These are phyloP conservation scores for Vaccinium vitisidaea DNA, from an alignment of 148 eudicot genomes.

Conservation along the genomic window DNA sequence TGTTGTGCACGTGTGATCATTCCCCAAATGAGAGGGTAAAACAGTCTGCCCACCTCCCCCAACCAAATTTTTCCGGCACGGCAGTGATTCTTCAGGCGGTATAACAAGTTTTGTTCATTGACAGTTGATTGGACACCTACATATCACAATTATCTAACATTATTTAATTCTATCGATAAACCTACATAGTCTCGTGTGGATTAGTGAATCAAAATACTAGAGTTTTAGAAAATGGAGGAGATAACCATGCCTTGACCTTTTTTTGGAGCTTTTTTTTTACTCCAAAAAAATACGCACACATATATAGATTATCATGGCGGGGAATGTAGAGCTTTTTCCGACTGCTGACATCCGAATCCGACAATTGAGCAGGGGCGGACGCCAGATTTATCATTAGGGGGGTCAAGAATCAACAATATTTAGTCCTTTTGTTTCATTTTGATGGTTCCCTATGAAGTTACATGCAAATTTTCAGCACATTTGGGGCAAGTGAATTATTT, in stretches of 20 bases:
- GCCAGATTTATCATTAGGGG: too few species aligned
- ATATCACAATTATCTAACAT: conserved; percentile 10
- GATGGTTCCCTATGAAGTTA: too few species aligned
- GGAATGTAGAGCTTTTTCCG: conserved; percentile 33
- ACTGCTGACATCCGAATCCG: conserved; percentile 37
- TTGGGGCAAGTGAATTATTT: too few species aligned
- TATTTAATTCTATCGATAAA: not conserved
- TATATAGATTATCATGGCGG: conserved; percentile 22
- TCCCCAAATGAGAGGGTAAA: too few species aligned
- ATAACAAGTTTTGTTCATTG: conserved; percentile 22
- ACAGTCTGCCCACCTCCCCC: too few species aligned
- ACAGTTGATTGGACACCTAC: conserved; percentile 36
- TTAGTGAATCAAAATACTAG: conserved; percentile 6
- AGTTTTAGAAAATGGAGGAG: not conserved
- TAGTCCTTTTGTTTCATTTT: too few species aligned
- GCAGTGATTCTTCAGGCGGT: conserved; percentile 33
- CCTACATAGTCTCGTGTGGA: not conserved
- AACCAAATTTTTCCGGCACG: conserved; percentile 13
- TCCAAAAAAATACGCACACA: not conserved
- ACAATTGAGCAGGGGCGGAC: conserved; percentile 3
- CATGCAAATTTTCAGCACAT: too few species aligned
- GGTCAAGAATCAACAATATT: too few species aligned
- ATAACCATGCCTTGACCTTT: not conserved
- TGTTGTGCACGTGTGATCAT: too few species aligned
- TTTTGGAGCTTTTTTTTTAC: not conserved